Percentiles rank a stretch among this genome's conserved stretches.
Conservation (phyloP, 352 stramenopile species). For the Elongisporangium prolatum region DNA sequence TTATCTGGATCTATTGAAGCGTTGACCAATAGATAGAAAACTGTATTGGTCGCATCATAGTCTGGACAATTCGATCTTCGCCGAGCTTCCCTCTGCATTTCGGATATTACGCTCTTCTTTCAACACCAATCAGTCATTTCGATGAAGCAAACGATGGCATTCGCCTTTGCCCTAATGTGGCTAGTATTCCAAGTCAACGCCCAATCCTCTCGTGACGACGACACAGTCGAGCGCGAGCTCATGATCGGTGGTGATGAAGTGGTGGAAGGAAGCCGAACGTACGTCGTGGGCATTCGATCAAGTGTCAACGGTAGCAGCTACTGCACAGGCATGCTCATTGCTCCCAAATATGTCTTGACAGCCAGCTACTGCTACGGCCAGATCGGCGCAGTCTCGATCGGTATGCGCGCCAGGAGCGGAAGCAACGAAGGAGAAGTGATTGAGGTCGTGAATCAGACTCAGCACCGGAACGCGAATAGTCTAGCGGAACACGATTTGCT, state of each 20-base stretch:
- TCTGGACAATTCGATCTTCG: not conserved
- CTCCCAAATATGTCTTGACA: conserved; percentile 32
- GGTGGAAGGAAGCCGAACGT: conserved; percentile 31
- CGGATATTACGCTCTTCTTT: not conserved
- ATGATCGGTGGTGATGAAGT: conserved; percentile 46
- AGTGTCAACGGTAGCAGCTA: conserved; percentile 1
- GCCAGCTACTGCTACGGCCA: conserved; percentile 40
- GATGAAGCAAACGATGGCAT: not conserved
- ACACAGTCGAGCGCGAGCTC: conserved; percentile 12
- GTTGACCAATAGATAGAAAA: not conserved
- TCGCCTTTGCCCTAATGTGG: not conserved
- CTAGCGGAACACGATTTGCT: conserved; percentile 37
- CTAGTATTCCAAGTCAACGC: not conserved
- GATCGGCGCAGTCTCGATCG: conserved; percentile 41
- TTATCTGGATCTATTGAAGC: not conserved
- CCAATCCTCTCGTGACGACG: not conserved
- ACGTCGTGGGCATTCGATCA: conserved; percentile 23
- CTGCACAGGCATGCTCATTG: conserved; percentile 27
- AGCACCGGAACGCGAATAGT: conserved; percentile 31
- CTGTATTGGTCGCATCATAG: not conserved
- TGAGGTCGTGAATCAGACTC: conserved; percentile 29
- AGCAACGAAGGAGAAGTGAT: conserved; percentile 39
- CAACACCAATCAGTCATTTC: not conserved
- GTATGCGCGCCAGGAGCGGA: conserved; percentile 47
- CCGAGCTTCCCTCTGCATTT: not conserved